These are phyloP conservation scores for Diplodia intermedia DNA, from an alignment of 2,329 filamentous ascomycete genomes.

Conservation along the genomic window DNA sequence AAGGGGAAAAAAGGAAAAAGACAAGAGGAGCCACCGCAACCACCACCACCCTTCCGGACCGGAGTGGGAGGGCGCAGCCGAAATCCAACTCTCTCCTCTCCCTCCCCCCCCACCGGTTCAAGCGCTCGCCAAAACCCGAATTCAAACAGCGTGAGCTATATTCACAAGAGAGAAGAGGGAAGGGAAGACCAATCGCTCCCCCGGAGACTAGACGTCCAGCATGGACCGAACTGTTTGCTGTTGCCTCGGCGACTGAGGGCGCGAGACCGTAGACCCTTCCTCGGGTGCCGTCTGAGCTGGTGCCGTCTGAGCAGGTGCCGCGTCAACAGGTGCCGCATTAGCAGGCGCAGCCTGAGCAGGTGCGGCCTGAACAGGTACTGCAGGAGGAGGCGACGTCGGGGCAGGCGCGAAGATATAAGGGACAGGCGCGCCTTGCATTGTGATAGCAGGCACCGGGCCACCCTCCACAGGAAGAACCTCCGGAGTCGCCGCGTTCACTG, in stretches of 20 bases:
- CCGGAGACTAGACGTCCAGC: constrained; percentile 24
- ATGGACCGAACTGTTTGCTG: constrained; percentile 27
- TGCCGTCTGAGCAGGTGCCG: background rate
- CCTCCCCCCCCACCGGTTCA: background rate
- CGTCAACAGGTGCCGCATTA: background rate
- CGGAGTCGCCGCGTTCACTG: constrained; percentile 1
- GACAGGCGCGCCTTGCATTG: background rate
- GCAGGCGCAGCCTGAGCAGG: background rate
- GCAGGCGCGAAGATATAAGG: background rate
- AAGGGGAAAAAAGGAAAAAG: background rate
- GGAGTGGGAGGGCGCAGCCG: background rate
- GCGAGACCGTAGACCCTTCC: background rate
- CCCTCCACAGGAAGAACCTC: background rate
- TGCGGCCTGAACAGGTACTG: background rate
- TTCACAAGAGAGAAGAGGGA: constrained; percentile 1
- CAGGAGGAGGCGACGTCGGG: background rate
- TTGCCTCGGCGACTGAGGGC: constrained; percentile 9
- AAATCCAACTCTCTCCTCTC: background rate
- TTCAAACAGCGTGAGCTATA: constrained; percentile 5
- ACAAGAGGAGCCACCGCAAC: background rate
- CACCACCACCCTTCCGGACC: background rate
- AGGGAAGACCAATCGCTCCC: background rate
- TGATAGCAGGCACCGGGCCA: background rate
- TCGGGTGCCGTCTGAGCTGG: background rate
- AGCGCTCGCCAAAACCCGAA: constrained; percentile 2